Evolutionary conservation across 306 rosid genomes (phyloP), one percentile per base, ranked within the genome.

Genomic region (Crotalaria pallida): DNA sequence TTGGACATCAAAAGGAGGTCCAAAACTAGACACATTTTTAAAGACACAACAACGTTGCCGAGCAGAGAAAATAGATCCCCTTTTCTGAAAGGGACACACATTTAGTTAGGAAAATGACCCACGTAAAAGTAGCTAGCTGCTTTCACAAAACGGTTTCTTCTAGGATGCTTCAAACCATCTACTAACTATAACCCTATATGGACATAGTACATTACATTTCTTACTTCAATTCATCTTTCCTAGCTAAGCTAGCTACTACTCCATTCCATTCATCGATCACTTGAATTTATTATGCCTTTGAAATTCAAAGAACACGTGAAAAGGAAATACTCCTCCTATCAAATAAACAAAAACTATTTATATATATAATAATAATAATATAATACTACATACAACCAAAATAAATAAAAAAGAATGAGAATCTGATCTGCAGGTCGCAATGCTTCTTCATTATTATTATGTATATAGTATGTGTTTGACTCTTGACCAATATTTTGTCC

Each of bases 1-100:
- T 73, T 38, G 79, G 86, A 84, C 71, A 51, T 84, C 62, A 79
- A 61, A 76, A 40, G 65, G 72, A 65, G 77, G 75, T 31, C 84
- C 86, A 67, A 67, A 85, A 69, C 85, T 75, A 79, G 80, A 67
- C 85, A 67, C 86, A 77, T 83, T 77, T 82, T 68, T 65, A 13
- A 67, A 33, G 64, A 68, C 21, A 67, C 21, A 59, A 31, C 31
- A 49, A 75, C 10, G 57, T 19, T 69, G 47, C 24, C 27, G 31
- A 41, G 67, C 31, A 38, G 53, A 82, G 71, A 50, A 77, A 16
- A 52, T 9, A 7, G 65, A 33, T 33, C 69, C 69, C 73, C 38
- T 72, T 61, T 65, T 61, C 33, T 77, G 89, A 89, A 77, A 93
- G 84, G 67, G 89, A 86, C 93, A 77, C 82, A 53, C 44, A 80